phyloP scores from a whole-genome alignment of 164 flowering plant species.

The Nymphaea thermarum region DNA sequence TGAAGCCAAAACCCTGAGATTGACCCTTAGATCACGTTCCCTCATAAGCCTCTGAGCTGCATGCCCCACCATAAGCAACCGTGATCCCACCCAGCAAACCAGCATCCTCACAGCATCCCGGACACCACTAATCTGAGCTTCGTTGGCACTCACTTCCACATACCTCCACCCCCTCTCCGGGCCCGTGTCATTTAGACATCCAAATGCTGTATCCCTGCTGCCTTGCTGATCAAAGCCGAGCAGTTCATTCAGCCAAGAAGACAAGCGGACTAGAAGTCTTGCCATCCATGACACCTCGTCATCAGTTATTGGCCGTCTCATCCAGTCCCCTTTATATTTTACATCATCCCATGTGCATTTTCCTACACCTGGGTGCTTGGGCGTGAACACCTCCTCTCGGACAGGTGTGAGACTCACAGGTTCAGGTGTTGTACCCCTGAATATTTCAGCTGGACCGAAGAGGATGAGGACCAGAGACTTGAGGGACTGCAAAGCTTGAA shows the following conservation, averaged over 20 bases:
- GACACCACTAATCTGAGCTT: conserved; percentile 22
- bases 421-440: neutral
- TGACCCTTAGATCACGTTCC: conserved; percentile 47
- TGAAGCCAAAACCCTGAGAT: conserved; percentile 65
- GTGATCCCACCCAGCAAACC: conserved; percentile 26
- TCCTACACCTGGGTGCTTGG: conserved; percentile 37
- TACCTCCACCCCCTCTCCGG: neutral
- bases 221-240: conserved; percentile 41
- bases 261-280: conserved; percentile 43
- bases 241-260: conserved; percentile 46
- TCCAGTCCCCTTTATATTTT: conserved; percentile 83
- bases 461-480: conserved; percentile 34
- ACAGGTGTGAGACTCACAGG: neutral
- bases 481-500: conserved; percentile 39
- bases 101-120: conserved; percentile 29
- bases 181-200: neutral
- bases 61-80: conserved; percentile 24
- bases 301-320: conserved; percentile 67
- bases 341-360: conserved; percentile 22
- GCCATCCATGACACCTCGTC: conserved; percentile 87
- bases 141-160: conserved; percentile 17
- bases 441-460: conserved; percentile 22
- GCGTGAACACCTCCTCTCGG: conserved; percentile 62
- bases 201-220: neutral
- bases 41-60: conserved; percentile 29